phyloP scores from a whole-genome alignment of 257 asterid genomes.

The Gentiana macrophylla region DNA sequence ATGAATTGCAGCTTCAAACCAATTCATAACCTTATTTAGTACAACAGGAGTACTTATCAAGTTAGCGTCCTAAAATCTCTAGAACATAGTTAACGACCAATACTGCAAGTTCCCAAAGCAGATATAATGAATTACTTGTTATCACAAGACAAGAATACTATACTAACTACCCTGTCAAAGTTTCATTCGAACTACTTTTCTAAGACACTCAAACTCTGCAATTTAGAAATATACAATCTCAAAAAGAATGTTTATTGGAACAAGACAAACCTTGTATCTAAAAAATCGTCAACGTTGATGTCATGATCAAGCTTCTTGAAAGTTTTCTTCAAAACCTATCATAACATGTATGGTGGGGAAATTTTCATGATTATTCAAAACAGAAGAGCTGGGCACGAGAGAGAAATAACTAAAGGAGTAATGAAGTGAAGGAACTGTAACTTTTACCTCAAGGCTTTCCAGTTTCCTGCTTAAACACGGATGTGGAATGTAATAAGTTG shows the following conservation, averaged over 20 bases:
- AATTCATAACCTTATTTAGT: no score
- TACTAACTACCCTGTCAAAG: neutral
- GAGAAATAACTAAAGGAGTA: neutral
- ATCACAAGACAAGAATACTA: neutral
- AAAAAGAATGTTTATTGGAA: neutral
- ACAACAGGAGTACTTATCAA: no score
- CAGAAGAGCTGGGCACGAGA: constrained; percentile 6
- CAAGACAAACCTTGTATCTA: constrained; percentile 49
- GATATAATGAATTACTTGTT: no score
- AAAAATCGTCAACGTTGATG: constrained; percentile 68
- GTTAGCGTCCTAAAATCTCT: no score
- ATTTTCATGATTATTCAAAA: constrained; percentile 8
- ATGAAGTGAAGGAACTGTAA: constrained; percentile 8
- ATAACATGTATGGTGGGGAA: neutral
- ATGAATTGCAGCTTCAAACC: neutral
- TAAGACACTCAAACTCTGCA: no score
- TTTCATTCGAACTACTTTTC: neutral
- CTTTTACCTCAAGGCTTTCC: constrained; percentile 83
- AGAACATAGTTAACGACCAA: no score
- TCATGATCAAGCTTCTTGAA: constrained; percentile 83
- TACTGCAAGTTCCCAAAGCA: no score
- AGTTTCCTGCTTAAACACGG: constrained; percentile 50
- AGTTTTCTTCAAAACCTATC: constrained; percentile 66
- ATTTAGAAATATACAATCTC: no score
- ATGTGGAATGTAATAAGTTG: constrained; percentile 8